phyloP scores from a whole-genome alignment of 805 yeast species.

The Ogataea henricii region DNA sequence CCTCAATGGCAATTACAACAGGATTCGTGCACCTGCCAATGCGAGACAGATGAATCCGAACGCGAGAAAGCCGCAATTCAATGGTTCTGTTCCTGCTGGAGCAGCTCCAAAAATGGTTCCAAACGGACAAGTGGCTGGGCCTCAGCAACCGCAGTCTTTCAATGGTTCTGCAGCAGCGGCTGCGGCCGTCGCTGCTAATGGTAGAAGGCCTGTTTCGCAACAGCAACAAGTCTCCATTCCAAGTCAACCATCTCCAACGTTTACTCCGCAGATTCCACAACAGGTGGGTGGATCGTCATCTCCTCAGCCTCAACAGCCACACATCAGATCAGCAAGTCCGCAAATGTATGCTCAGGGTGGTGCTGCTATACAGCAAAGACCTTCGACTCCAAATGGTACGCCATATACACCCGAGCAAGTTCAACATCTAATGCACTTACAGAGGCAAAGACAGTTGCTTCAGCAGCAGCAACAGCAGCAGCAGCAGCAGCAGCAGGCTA shows the following conservation, averaged over 20 bases:
- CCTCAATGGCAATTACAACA: slow-evolving; percentile 22
- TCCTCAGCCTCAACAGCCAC: slow-evolving; percentile 11
- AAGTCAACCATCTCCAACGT: slow-evolving; percentile 3
- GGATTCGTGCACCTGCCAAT: slow-evolving; percentile 25
- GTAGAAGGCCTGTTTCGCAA: slow-evolving; percentile 6
- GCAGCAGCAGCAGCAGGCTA: slow-evolving; percentile 23
- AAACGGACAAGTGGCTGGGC: slow-evolving; percentile 7
- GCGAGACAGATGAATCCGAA: slow-evolving; percentile 21
- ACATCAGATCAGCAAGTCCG: slow-evolving; percentile 15
- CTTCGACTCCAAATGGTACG: slow-evolving; percentile 55
- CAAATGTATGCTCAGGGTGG: slow-evolving; percentile 17
- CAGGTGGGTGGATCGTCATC: slow-evolving; percentile 7
- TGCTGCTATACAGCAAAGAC: slow-evolving; percentile 25
- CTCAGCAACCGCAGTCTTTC: not conserved
- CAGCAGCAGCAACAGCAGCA: slow-evolving; percentile 28
- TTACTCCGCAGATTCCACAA: slow-evolving; percentile 3
- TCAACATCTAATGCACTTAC: slow-evolving; percentile 54
- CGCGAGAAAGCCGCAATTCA: slow-evolving; percentile 12
- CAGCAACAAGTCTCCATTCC: not conserved
- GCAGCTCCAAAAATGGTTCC: slow-evolving; percentile 7
- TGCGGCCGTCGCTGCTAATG: not conserved
- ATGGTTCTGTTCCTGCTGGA: slow-evolving; percentile 2
- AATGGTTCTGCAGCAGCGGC: not conserved
- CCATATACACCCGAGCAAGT: slow-evolving; percentile 63
- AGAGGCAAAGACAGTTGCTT: slow-evolving; percentile 37